Evolutionary conservation across 495 filamentous ascomycete genomes (phyloP).

Genomic region (Beverwykella pulmonaria): DNA sequence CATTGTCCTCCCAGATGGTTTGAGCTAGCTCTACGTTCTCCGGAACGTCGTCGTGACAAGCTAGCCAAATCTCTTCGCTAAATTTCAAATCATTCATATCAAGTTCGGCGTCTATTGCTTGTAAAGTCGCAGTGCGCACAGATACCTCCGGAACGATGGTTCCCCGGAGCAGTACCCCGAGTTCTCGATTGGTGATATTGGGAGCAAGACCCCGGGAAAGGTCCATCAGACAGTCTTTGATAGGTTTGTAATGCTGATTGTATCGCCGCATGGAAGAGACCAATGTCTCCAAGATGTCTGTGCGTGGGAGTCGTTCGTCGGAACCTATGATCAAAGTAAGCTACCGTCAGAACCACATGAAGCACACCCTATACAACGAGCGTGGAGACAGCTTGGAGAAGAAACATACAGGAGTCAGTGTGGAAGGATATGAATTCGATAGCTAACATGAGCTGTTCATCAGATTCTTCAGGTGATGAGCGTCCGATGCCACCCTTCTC

Average conservation of each 20-base stretch:
- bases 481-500: conserved; percentile 75
- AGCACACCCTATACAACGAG: neutral
- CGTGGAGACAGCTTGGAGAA: neutral
- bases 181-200: conserved; percentile 71
- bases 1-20: conserved; percentile 94
- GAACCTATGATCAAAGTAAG: conserved; percentile 46
- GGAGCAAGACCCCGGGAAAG: conserved; percentile 76
- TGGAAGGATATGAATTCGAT: conserved; percentile 92
- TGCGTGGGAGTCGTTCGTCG: conserved; percentile 74
- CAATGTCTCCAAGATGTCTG: conserved; percentile 67
- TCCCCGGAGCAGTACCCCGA: conserved; percentile 69
- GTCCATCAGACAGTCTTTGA: conserved; percentile 89
- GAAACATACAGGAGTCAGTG: conserved; percentile 63
- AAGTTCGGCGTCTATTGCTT: conserved; percentile 85
- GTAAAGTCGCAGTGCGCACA: conserved; percentile 84
- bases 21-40: conserved; percentile 83
- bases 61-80: conserved; percentile 90
- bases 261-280: conserved; percentile 85
- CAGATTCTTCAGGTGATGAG: conserved; percentile 70
- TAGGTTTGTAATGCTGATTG: conserved; percentile 86
- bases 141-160: conserved; percentile 73
- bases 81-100: conserved; percentile 84
- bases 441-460: conserved; percentile 83
- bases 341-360: neutral
- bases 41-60: conserved; percentile 83